Percentiles rank a stretch among this genome's conserved stretches.
phyloP scores from a whole-genome alignment of 2,329 filamentous ascomycete species.

The Pyricularia sp. region DNA sequence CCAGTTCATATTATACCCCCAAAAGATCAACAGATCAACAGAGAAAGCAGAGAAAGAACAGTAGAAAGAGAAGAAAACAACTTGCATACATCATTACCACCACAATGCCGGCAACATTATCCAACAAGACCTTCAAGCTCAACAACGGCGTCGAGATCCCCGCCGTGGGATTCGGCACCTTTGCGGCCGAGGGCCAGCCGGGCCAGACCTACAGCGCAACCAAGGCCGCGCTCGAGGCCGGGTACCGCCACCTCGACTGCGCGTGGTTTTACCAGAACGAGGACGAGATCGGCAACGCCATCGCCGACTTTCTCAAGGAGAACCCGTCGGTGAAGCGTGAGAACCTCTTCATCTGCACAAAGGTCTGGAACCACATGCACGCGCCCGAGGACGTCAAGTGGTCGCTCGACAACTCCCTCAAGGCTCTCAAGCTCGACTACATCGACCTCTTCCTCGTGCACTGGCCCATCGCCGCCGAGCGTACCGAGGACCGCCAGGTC shows the following conservation, averaged over 20 bases:
- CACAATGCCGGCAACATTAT: neutral
- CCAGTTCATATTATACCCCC: neutral
- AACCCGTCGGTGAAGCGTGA: conserved; percentile 30
- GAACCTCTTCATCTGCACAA: conserved; percentile 47
- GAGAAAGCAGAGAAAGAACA: neutral
- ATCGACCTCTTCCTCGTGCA: conserved; percentile 39
- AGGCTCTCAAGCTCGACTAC: conserved; percentile 33
- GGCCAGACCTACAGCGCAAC: conserved; percentile 3
- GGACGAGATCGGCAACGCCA: conserved; percentile 34
- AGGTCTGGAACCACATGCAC: conserved; percentile 50
- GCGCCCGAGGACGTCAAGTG: conserved; percentile 27
- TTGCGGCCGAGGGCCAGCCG: conserved; percentile 16
- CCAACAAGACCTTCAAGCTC: conserved; percentile 17
- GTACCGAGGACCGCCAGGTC: conserved; percentile 2
- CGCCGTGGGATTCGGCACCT: conserved; percentile 35
- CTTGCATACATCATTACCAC: neutral
- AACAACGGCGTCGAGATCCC: conserved; percentile 52
- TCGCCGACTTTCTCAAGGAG: conserved; percentile 21
- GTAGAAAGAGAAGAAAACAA: neutral
- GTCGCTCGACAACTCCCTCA: conserved; percentile 28
- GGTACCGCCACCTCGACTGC: conserved; percentile 5
- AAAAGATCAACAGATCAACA: neutral
- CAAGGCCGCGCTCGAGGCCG: conserved; percentile 10
- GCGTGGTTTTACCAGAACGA: conserved; percentile 35
- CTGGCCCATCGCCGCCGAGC: conserved; percentile 26